A percentile compares a stretch with the other conserved stretches of the same genome.
Evolutionary conservation across 805 yeast species (phyloP).

Genomic region (Zygosaccharomyces kombuchaensis): DNA sequence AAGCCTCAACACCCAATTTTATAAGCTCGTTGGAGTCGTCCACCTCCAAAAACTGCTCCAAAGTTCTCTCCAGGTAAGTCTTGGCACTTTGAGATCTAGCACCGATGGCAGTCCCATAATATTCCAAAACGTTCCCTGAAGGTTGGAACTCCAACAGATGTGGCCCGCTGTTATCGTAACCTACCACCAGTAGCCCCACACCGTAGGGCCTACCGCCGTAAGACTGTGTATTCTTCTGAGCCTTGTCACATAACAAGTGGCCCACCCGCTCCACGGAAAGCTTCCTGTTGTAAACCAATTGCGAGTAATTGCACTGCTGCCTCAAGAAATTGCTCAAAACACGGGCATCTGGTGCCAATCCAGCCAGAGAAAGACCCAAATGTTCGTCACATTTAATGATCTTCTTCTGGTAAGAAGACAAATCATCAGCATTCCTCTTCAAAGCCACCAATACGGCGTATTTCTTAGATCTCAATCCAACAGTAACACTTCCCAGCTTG

Average conservation of each 20-base stretch:
- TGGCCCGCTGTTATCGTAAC: conserved; percentile 90
- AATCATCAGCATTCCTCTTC: conserved; percentile 94
- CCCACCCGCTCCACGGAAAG: conserved; percentile 81
- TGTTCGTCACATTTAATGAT: conserved; percentile 88
- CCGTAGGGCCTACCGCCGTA: conserved; percentile 98
- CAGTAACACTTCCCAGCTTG: conserved; percentile 97
- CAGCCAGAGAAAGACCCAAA: conserved; percentile 93
- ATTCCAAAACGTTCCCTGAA: conserved; percentile 87
- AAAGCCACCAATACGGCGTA: conserved; percentile 91
- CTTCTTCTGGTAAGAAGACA: conserved; percentile 95
- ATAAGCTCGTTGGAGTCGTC: conserved; percentile 67
- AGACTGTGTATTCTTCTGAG: conserved; percentile 92
- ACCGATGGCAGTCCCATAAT: conserved; percentile 92
- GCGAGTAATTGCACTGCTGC: conserved; percentile 85
- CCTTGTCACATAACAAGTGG: conserved; percentile 85
- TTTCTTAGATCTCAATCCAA: conserved; percentile 80
- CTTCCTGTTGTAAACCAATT: conserved; percentile 80
- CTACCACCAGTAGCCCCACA: conserved; percentile 86
- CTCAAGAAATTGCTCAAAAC: conserved; percentile 85
- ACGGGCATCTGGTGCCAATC: conserved; percentile 97
- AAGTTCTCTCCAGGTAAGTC: conserved; percentile 86
- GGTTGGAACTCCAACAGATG: conserved; percentile 95
- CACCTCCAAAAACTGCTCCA: conserved; percentile 59
- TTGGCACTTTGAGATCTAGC: conserved; percentile 98
- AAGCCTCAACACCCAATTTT: conserved; percentile 80